phyloP scores from a whole-genome alignment of 2,329 filamentous ascomycete genomes.

The Aspergillus aculeatus region DNA sequence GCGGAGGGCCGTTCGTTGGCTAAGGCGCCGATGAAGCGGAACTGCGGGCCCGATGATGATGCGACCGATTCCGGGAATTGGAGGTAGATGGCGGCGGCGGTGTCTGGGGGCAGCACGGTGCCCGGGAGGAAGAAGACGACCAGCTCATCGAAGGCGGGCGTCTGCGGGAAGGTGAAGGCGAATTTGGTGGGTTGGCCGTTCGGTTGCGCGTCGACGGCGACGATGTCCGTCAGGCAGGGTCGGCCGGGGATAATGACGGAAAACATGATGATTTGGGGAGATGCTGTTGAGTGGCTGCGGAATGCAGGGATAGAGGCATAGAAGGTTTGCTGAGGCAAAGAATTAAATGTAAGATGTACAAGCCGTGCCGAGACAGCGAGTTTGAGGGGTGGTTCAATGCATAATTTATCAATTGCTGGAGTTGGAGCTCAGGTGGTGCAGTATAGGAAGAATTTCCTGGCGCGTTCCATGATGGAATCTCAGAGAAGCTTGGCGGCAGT shows the following conservation, averaged over 20 bases:
- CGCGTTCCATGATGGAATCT: slow-evolving; percentile 25
- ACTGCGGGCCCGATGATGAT: slow-evolving; percentile 42
- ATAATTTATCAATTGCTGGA: neutral
- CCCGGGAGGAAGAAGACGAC: slow-evolving; percentile 87
- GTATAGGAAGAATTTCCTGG: slow-evolving; percentile 18
- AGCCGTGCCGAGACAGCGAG: neutral
- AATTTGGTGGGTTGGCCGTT: slow-evolving; percentile 61
- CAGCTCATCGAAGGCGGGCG: slow-evolving; percentile 66
- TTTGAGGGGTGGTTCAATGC: neutral
- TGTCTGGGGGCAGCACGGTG: slow-evolving; percentile 67
- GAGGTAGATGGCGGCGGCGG: slow-evolving; percentile 87
- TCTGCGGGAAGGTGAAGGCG: slow-evolving; percentile 65
- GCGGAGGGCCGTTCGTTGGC: slow-evolving; percentile 88
- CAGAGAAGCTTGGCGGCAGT: slow-evolving; percentile 24
- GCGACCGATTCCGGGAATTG: slow-evolving; percentile 60
- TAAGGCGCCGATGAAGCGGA: slow-evolving; percentile 84
- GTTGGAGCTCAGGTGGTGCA: slow-evolving; percentile 1
- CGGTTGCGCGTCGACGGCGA: slow-evolving; percentile 51
- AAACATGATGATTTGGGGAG: slow-evolving; percentile 49
- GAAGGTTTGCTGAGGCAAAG: neutral
- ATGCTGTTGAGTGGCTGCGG: neutral
- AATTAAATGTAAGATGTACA: neutral
- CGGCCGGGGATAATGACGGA: slow-evolving; percentile 61
- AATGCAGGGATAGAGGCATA: neutral
- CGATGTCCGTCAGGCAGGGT: slow-evolving; percentile 58